Base-by-base conservation (phyloP, 768 basidiomycete species). In the Lentinus brumalis region DNA sequence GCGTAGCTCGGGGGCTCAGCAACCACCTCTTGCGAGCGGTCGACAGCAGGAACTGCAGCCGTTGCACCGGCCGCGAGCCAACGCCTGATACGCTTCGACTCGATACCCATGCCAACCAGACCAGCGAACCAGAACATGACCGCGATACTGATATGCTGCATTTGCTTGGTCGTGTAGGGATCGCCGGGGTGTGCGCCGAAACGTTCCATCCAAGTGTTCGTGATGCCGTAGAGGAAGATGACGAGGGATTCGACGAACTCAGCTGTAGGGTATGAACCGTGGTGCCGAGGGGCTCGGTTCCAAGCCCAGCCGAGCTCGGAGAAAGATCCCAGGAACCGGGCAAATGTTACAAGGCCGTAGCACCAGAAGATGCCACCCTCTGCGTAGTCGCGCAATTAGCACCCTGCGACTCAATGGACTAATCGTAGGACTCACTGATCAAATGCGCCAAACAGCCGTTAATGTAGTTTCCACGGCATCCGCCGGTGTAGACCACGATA, bases 111-210 rank as follows among this genome's bases (percentile, higher is more conserved):
- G 29, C 94, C 95, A 2, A 94, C 71, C 7, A 92, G 80, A 11
- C 96, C 96, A 26, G 92, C 94, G 68, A 94, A 96, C 86, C 92
- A 96, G 74, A 95, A 97, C 94, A 95, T 95, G 63, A 88, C 92
- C 67, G 96, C 96, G 64, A 98, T 97, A 57, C 89, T 84, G 56
- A 96, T 96, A 68, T 98, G 96, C 69, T 98, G 94, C 15, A 97
- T 84, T 70, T 97, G 85, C 73, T 94, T 96, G 29, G 94, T 90
- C 1, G 91, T 91, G 76, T 83, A 96, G 14, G 95, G 91, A 69
- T 89, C 88, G 14, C 91, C 92, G 0, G 89, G 76, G 15, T 82
- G 75, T 1, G 88, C 91, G 3, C 95, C 96, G 65, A 96, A 92
- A 44, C 96, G 84, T 75, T 98, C 96, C 92, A 98, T 94, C 93